Conservation (phyloP, 2,329 filamentous ascomycete species). For the Monilinia fructicola region DNA sequence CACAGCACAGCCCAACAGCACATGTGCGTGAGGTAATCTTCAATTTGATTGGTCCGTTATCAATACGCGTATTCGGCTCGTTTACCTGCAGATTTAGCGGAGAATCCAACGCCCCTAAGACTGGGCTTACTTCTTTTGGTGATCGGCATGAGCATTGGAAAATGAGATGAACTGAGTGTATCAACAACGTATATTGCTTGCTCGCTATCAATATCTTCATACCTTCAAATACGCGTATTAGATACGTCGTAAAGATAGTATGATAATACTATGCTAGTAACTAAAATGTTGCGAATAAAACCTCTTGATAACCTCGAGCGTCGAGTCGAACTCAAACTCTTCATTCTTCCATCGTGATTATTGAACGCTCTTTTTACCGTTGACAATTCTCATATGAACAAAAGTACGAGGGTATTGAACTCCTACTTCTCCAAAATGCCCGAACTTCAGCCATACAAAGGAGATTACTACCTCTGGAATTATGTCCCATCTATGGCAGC, state of each 20-base stretch:
- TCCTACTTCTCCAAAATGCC: constrained; percentile 33
- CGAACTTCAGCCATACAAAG: constrained; percentile 38
- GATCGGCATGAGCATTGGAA: no score
- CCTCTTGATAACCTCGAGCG: no score
- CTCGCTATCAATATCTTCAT: no score
- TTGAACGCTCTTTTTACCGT: neutral
- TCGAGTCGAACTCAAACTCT: neutral
- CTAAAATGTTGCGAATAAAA: no score
- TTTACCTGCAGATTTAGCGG: neutral
- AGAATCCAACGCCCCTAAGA: neutral
- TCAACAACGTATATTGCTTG: no score
- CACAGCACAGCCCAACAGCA: neutral
- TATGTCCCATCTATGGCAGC: constrained; percentile 49
- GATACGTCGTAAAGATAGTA: no score
- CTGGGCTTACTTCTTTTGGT: no score
- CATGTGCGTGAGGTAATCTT: neutral
- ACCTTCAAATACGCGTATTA: no score
- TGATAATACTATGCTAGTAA: no score
- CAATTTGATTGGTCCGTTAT: neutral
- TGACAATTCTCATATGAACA: neutral
- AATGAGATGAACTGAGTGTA: no score
- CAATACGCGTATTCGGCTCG: neutral
- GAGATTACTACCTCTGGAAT: constrained; percentile 44
- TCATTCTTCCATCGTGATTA: neutral
- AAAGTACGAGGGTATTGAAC: neutral